Base-by-base conservation (phyloP, 1,139 yeast genomes). In the Saccharomyces hybrid region DNA sequence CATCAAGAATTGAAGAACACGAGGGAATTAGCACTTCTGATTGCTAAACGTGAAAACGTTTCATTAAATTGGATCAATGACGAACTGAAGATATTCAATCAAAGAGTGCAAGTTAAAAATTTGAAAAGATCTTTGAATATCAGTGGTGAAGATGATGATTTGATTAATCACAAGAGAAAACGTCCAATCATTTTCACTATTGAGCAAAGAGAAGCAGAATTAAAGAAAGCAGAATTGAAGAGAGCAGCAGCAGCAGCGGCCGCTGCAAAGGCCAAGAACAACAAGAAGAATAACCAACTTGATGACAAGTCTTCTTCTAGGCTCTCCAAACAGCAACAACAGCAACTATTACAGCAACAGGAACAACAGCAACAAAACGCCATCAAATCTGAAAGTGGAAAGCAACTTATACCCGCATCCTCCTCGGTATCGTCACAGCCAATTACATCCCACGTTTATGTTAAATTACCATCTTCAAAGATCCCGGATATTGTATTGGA, bases 401-500 rank as follows among this genome's bases (percentile, higher is more conserved):
- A 9, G 20, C 51, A 31, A 16, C 34, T 25, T 59, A 55, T 46
- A 55, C 52, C 32, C 11, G 11, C 61, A 56, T 28, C 57, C 48
- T 26, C 60, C 50, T 34, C 55, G 52, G 38, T 61, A 62, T 27
- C 66, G 59, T 49, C 61, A 28, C 61, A 60, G 31, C 59, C 65
- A 13, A 57, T 61, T 50, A 61, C 65, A 28, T 74, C 75, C 50
- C 96, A 87, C 66, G 91, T 95, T 8, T 88, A 88, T 72, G 95
- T 88, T 64, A 86, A 88, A 61, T 73, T 89, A 48, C 95, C 97
- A 9, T 86, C 95, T 30, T 86, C 96, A 2, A 88, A 90, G 73
- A 87, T 91, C 62, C 97, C 98, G 11, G 97, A 91, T 71, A 80
- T 91, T 80, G 96, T 89, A 54, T 77, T 91, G 61, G 84, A 87